Base-by-base conservation (phyloP, 768 basidiomycete genomes). In the Clavaria fumosa region DNA sequence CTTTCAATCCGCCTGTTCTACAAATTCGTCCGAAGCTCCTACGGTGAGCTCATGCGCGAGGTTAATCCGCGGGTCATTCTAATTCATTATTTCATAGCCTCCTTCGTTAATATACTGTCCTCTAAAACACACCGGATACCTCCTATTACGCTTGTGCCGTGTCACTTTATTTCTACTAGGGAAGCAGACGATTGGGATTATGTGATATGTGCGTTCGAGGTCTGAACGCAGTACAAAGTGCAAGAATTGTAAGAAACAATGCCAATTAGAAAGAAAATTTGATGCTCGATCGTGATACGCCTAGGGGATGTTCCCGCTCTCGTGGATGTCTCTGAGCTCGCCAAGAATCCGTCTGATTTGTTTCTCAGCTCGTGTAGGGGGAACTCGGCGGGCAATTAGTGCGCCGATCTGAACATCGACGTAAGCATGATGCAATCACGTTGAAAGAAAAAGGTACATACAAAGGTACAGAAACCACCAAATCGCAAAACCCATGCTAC, bases 401-500 rank as follows among this genome's bases (percentile, higher is more conserved):
- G 89, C 90, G 21, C 85, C 90, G 23, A 78, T 38, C 62, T 67
- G n/a, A n/a, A 43, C 7, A 36, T 44, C 30, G 35, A 21, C 14
- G 37, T 26, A 32, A 22, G 27, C 0, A 34, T 5, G 31, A 22
- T 3, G 5, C 31, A 21, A 22, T 14, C 14, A 42, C n/a, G 24
- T 28, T 28, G 6, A 11, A 38, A 20, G 15, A 17, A 7, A 50
- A 35, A 34, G 30, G 22, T 27, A 39, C 43, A 65, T 47, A 46
- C 71, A 61, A 95, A 57, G 0, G 90, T 76, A 53, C 83, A 88
- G 6, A 86, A 51, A 24, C 90, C 91, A 34, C 91, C 91, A 49
- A 93, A 93, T 12, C 89, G 75, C 39, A 96, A 59, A 4, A 93
- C 83, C 89, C 90, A 95, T 2, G 80, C 85, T 20, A 95, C 88